phyloP scores from a whole-genome alignment of 208 protist genomes.

The Trypanosoma avium region DNA sequence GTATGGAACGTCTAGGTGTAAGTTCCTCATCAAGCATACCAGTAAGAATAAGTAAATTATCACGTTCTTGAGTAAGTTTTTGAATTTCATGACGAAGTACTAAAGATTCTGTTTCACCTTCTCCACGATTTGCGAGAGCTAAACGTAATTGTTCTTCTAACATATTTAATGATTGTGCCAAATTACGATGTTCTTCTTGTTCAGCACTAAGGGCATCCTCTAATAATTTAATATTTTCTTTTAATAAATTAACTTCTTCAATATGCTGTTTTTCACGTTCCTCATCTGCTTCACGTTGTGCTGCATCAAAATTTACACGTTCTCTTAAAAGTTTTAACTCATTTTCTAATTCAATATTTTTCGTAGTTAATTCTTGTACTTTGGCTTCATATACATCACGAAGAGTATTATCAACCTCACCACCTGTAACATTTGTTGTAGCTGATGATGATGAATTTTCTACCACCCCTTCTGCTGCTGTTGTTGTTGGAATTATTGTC shows the following conservation, averaged over 20 bases:
- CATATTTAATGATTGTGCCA: conserved; percentile 65
- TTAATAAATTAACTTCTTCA: conserved; percentile 26
- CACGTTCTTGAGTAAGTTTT: conserved; percentile 37
- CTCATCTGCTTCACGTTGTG: not conserved
- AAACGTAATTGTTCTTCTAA: conserved; percentile 58
- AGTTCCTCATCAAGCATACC: conserved; percentile 53
- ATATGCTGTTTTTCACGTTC: conserved; percentile 3
- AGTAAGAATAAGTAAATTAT: conserved; percentile 56
- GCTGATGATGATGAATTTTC: not conserved
- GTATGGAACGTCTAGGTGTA: not conserved
- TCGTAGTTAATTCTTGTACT: conserved; percentile 3
- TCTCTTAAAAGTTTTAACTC: conserved; percentile 7
- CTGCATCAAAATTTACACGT: not conserved
- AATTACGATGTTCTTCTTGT: conserved; percentile 66
- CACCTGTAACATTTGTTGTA: not conserved
- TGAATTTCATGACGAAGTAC: conserved; percentile 17
- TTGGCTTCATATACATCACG: conserved; percentile 19
- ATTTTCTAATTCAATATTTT: conserved; percentile 14
- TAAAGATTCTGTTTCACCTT: conserved; percentile 4
- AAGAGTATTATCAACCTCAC: not conserved
- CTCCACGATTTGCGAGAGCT: conserved; percentile 1
- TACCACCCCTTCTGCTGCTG: too few species aligned
- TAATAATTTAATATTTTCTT: conserved; percentile 49
- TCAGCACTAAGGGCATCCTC: conserved; percentile 62
- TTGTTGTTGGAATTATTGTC: too few species aligned